Evolutionary conservation across 2,329 filamentous ascomycete genomes (phyloP), one percentile per base, ranked within the genome.

Genomic region (Alternaria tenuissima): DNA sequence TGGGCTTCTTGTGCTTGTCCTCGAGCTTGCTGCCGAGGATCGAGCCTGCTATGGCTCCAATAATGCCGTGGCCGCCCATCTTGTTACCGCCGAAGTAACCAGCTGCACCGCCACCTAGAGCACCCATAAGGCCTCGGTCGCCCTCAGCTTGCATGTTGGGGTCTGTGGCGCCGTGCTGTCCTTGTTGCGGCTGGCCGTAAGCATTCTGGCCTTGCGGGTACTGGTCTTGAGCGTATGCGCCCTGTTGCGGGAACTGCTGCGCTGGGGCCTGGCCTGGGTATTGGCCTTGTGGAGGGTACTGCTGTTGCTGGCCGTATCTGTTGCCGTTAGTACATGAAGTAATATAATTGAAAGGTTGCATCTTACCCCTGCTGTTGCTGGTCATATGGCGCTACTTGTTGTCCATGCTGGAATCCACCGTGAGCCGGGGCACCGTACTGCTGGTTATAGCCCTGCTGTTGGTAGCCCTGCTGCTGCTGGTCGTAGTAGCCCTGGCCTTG

Each of bases 31-130:
- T 82, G 2, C 87, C 87, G 3, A 84, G 56, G 46, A 89, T 80
- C 0, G 86, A 86, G 56, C 87, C 87, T 4, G 85, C 84, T 28
- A 89, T 72, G 1, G 86, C 83, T 11, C 87, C 87, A 9, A 89
- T 73, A 30, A 89, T 76, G 4, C 85, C 85, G n/a, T 84, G 79
- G n/a, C 81, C 79, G 22, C 81, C 83, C 65, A 85, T 80, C 72
- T 87, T 86, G 68, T 82, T 80, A 18, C 87, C 87, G 6, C 85
- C 78, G 63, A 84, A 83, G 63, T 83, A 84, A 1, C 87, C 87
- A 4, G 86, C 84, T 4, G 85, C 80, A 43, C 84, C 86, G 43
- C 87, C 87, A 14, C 83, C 84, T 4, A 88, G 74, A 3, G 86
- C 83, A 47, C 87, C 85, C 68, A 85, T 82, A 5, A 88, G 77